Evolutionary conservation across 345 rosid species (phyloP).

Genomic region (Pistacia atlantica): DNA sequence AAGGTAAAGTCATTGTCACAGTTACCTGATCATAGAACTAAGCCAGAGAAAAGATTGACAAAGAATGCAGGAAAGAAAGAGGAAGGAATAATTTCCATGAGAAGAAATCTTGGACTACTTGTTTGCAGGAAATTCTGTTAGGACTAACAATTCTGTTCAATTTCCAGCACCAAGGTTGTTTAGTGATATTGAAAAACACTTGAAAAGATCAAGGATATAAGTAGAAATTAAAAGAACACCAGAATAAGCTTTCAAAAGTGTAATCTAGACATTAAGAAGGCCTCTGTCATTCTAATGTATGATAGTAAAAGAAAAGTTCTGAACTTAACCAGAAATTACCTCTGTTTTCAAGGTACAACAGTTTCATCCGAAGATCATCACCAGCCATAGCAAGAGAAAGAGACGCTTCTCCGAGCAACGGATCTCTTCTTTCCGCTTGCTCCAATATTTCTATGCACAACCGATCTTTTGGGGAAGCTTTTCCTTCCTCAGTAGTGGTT

Average conservation of each 20-base stretch:
- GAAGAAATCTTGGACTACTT: background rate
- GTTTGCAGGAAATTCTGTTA: background rate
- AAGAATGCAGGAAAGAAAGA: background rate
- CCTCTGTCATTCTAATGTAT: too few species aligned
- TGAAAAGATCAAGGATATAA: too few species aligned
- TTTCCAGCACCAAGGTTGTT: too few species aligned
- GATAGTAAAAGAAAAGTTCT: background rate
- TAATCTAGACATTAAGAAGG: too few species aligned
- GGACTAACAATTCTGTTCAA: too few species aligned
- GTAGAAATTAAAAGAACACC: too few species aligned
- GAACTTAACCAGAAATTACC: constrained; percentile 38
- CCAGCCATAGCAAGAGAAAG: constrained; percentile 71
- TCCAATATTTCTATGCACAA: constrained; percentile 83
- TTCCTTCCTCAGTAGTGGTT: constrained; percentile 55
- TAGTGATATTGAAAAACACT: too few species aligned
- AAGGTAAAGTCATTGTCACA: too few species aligned
- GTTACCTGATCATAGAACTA: background rate
- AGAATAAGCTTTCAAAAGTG: too few species aligned
- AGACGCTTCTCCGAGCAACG: constrained; percentile 59
- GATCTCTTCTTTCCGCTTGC: constrained; percentile 65
- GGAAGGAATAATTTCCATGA: background rate
- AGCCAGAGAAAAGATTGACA: background rate
- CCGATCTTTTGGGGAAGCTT: constrained; percentile 54
- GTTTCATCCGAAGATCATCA: constrained; percentile 67
- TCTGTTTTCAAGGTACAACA: constrained; percentile 80